Evolutionary conservation across 768 basidiomycete genomes (phyloP).

Genomic region (Russula vinacea): DNA sequence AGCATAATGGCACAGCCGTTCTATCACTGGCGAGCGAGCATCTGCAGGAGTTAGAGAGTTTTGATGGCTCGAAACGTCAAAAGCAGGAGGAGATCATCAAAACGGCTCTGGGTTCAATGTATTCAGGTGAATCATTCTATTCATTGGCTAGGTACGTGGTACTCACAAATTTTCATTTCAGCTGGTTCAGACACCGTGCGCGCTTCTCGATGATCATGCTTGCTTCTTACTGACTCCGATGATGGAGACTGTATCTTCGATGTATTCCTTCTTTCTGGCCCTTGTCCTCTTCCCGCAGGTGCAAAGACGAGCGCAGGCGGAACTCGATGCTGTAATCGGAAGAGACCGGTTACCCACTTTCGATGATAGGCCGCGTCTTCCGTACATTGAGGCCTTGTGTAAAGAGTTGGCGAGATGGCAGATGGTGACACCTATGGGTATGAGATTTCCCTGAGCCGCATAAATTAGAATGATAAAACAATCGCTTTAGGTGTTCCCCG

Average conservation of each 20-base stretch:
- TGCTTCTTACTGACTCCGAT: not conserved
- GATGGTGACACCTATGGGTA: constrained; percentile 11
- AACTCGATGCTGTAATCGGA: constrained; percentile 35
- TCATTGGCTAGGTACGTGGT: not conserved
- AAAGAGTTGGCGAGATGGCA: constrained; percentile 1
- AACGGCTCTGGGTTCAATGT: constrained; percentile 8
- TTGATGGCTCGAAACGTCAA: not conserved
- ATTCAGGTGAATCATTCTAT: not conserved
- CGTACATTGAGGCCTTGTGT: constrained; percentile 2
- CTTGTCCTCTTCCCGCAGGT: constrained; percentile 10
- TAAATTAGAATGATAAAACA: not conserved
- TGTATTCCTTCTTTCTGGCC: constrained; percentile 11
- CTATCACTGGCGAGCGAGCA: constrained; percentile 16
- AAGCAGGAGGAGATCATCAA: not conserved
- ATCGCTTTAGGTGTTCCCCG: not conserved
- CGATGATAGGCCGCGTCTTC: constrained; percentile 28
- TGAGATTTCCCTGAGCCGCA: not conserved
- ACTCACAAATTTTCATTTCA: not conserved
- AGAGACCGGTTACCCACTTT: constrained; percentile 34
- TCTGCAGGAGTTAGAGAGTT: constrained; percentile 6
- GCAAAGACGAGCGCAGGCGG: constrained; percentile 28
- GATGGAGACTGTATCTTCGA: constrained; percentile 17
- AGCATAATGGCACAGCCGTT: constrained; percentile 14
- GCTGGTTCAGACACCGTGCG: constrained; percentile 18
- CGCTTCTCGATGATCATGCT: not conserved